Evolutionary conservation across 768 basidiomycete species (phyloP).

Genomic region (Leccinellum albellum): DNA sequence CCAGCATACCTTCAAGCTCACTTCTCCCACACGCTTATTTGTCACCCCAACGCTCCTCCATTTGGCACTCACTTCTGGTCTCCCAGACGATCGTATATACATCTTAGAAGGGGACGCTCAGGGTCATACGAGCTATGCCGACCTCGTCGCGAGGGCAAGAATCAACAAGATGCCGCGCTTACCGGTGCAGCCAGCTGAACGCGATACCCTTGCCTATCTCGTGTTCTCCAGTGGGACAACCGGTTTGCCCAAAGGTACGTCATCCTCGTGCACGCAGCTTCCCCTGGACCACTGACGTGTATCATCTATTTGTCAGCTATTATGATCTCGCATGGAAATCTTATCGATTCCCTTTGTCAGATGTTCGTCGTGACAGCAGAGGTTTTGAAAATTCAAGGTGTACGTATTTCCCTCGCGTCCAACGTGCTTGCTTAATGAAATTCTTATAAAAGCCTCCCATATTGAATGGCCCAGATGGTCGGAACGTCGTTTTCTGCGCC

Average conservation of each 20-base stretch:
- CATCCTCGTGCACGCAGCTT: background rate
- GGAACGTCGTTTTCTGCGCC: conserved; percentile 51
- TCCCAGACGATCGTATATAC: conserved; percentile 43
- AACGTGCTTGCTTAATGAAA: background rate
- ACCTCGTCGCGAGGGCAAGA: conserved; percentile 41
- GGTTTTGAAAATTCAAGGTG: conserved; percentile 34
- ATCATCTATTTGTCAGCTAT: conserved; percentile 41
- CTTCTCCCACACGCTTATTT: conserved; percentile 51
- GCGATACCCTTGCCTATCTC: conserved; percentile 62
- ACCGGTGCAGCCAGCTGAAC: conserved; percentile 41
- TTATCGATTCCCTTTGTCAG: conserved; percentile 46
- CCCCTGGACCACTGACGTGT: conserved; percentile 1
- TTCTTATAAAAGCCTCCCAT: conserved; percentile 33
- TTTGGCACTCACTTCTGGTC: conserved; percentile 36
- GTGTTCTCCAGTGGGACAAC: conserved; percentile 78
- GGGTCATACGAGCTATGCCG: conserved; percentile 42
- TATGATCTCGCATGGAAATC: conserved; percentile 70
- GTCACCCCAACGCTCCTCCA: conserved; percentile 45
- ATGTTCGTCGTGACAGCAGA: conserved; percentile 29
- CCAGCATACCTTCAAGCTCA: conserved; percentile 44
- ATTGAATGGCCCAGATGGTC: conserved; percentile 40
- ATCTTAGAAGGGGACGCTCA: conserved; percentile 42
- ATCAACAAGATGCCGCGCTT: conserved; percentile 37
- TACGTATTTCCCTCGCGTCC: conserved; percentile 22
- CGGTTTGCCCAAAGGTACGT: conserved; percentile 67